A percentile compares a stretch with the other conserved stretches of the same genome.
Conservation (phyloP, 2,329 filamentous ascomycete genomes). For the Nothopassalora personata region DNA sequence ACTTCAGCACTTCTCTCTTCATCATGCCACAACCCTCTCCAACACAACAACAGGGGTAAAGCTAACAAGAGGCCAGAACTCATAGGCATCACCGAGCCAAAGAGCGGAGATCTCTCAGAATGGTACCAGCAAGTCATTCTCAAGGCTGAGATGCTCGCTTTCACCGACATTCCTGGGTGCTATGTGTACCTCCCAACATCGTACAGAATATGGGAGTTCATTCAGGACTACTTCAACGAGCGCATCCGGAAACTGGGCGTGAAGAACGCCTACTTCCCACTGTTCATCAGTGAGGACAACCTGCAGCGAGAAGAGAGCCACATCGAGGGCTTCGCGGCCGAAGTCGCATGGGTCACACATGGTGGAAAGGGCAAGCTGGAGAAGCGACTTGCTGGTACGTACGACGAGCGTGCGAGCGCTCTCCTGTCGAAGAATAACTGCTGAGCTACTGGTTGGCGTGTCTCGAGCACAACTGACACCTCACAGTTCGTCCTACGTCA, state of each 20-base stretch:
- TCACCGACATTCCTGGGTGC: conserved; percentile 96
- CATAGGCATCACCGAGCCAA: conserved; percentile 82
- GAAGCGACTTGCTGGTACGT: conserved; percentile 55
- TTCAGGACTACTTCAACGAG: conserved; percentile 53
- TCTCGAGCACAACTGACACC: not conserved
- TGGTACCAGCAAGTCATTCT: conserved; percentile 98
- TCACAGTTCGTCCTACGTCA: conserved; percentile 58
- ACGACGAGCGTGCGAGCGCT: not conserved
- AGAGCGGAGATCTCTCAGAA: conserved; percentile 78
- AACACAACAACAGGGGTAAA: not conserved
- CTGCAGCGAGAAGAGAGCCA: conserved; percentile 86
- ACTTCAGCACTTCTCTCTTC: not conserved
- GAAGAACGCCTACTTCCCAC: conserved; percentile 92
- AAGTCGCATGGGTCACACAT: conserved; percentile 84
- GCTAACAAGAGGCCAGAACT: conserved; percentile 40
- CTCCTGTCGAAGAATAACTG: not conserved
- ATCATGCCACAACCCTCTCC: not conserved
- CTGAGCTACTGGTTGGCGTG: not conserved
- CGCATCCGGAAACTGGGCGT: conserved; percentile 88
- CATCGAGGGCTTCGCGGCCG: conserved; percentile 95
- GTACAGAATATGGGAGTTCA: conserved; percentile 63
- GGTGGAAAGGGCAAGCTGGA: conserved; percentile 91
- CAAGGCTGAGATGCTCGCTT: conserved; percentile 96
- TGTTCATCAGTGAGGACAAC: conserved; percentile 90
- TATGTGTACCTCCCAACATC: conserved; percentile 78